phyloP scores from a whole-genome alignment of 768 basidiomycete genomes.

The Russula sp. region DNA sequence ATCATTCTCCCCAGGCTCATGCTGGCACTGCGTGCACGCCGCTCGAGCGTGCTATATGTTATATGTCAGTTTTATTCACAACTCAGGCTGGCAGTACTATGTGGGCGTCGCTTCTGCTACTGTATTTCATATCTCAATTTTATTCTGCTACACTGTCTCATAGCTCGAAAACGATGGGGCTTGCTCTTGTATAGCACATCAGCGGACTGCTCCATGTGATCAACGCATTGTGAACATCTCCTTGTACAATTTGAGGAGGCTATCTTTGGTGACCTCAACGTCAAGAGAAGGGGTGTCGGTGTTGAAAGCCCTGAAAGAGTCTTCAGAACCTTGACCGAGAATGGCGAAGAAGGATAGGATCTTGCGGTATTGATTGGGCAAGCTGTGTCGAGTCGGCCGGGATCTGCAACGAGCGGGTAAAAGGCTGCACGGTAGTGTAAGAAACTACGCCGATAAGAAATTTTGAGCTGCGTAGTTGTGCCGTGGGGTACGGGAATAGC shows the following conservation, averaged over 20 bases:
- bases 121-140: too few species aligned
- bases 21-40: too few species aligned
- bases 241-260: slow-evolving; percentile 84
- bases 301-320: slow-evolving; percentile 78
- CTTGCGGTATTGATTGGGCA: slow-evolving; percentile 48
- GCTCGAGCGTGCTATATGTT: too few species aligned
- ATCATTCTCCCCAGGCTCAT: too few species aligned
- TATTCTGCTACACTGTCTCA: too few species aligned
- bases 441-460: background rate
- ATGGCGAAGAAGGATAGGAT: slow-evolving; percentile 52
- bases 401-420: slow-evolving; percentile 67
- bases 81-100: too few species aligned
- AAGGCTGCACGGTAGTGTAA: slow-evolving; percentile 31
- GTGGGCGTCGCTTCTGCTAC: too few species aligned
- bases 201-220: slow-evolving; percentile 97
- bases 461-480: too few species aligned
- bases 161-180: too few species aligned
- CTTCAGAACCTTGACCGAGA: slow-evolving; percentile 84
- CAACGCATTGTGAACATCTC: slow-evolving; percentile 89
- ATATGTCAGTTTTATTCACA: too few species aligned
- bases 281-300: slow-evolving; percentile 81
- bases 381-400: slow-evolving; percentile 78
- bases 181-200: slow-evolving; percentile 97
- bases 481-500: too few species aligned
- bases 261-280: slow-evolving; percentile 79